Conservation (phyloP, 352 stramenopile species). For the Pythium guiyangense region DNA sequence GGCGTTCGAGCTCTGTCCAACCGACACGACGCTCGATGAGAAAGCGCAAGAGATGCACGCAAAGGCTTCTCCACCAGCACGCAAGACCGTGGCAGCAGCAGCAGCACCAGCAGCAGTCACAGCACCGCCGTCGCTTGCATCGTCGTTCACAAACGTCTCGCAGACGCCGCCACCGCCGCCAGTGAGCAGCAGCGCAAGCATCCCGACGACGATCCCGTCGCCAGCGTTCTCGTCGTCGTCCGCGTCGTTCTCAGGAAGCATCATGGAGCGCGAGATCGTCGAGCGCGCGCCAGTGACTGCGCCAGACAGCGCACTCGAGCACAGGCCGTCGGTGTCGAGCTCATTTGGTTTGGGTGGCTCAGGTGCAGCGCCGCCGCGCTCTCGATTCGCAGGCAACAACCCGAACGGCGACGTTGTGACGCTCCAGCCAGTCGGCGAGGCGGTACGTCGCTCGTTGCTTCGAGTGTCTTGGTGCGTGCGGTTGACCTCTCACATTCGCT, state of each 20-base stretch:
- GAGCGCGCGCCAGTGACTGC: constrained; percentile 12
- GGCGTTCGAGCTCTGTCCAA: constrained; percentile 65
- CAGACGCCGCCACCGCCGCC: background rate
- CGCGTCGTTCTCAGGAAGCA: constrained; percentile 63
- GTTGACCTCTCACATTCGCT: constrained; percentile 3
- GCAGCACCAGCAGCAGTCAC: constrained; percentile 2
- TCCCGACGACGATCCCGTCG: constrained; percentile 6
- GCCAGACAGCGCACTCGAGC: background rate
- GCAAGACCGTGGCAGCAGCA: constrained; percentile 7
- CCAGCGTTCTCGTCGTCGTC: constrained; percentile 24
- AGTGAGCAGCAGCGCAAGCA: background rate
- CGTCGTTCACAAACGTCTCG: constrained; percentile 13
- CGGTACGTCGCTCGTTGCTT: constrained; percentile 33
- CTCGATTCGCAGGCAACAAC: constrained; percentile 66
- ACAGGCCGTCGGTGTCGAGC: constrained; percentile 1
- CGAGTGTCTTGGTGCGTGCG: constrained; percentile 1
- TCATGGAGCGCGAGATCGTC: constrained; percentile 56
- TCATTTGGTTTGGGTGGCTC: constrained; percentile 8
- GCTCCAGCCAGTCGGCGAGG: constrained; percentile 69
- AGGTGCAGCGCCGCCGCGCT: constrained; percentile 22
- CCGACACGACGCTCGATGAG: constrained; percentile 51
- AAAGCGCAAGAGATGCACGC: constrained; percentile 65
- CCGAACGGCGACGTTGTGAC: constrained; percentile 61
- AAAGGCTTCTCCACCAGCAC: constrained; percentile 12
- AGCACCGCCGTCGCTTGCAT: background rate